A percentile compares a stretch with the other conserved stretches of the same genome.
phyloP scores from a whole-genome alignment of 2,329 filamentous ascomycete genomes.

The Neonectria sp. region DNA sequence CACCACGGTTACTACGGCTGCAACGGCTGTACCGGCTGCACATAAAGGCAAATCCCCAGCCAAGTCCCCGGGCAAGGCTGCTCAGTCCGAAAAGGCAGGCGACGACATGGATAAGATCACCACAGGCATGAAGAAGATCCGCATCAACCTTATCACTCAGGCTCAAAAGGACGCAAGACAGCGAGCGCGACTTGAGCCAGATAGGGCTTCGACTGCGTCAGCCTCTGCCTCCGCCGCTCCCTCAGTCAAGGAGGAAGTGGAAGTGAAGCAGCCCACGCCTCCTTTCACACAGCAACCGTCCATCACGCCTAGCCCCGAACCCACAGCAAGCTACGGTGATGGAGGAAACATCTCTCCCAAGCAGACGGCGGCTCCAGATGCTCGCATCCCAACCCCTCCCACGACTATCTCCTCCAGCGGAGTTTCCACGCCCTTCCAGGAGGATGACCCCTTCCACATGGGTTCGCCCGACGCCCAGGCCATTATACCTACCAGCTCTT shows the following conservation, averaged over 20 bases:
- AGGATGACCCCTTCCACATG: constrained; percentile 39
- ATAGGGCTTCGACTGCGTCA: constrained; percentile 33
- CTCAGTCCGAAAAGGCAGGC: constrained; percentile 27
- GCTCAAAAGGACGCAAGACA: constrained; percentile 70
- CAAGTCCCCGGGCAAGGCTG: constrained; percentile 31
- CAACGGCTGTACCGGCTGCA: constrained; percentile 1
- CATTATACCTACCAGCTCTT: constrained; percentile 50
- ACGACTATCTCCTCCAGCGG: constrained; percentile 45
- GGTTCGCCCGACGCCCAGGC: constrained; percentile 42
- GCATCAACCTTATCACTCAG: constrained; percentile 73
- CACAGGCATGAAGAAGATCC: constrained; percentile 73
- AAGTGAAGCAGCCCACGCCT: constrained; percentile 11
- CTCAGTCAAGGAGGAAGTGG: constrained; percentile 8
- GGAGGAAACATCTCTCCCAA: constrained; percentile 30
- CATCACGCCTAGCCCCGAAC: constrained; percentile 2
- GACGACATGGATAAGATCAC: constrained; percentile 70
- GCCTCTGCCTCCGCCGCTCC: constrained; percentile 15
- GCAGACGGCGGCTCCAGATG: constrained; percentile 27
- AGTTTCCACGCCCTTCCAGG: constrained; percentile 44
- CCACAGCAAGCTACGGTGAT: neutral
- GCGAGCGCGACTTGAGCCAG: constrained; percentile 46
- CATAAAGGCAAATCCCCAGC: constrained; percentile 34
- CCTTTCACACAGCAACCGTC: constrained; percentile 14
- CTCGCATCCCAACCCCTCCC: constrained; percentile 39
- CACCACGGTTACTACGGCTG: constrained; percentile 6